A percentile compares a stretch with the other conserved stretches of the same genome.
These are phyloP conservation scores for Begonia masoniana DNA, from an alignment of 306 rosid species.

Conservation along the genomic window DNA sequence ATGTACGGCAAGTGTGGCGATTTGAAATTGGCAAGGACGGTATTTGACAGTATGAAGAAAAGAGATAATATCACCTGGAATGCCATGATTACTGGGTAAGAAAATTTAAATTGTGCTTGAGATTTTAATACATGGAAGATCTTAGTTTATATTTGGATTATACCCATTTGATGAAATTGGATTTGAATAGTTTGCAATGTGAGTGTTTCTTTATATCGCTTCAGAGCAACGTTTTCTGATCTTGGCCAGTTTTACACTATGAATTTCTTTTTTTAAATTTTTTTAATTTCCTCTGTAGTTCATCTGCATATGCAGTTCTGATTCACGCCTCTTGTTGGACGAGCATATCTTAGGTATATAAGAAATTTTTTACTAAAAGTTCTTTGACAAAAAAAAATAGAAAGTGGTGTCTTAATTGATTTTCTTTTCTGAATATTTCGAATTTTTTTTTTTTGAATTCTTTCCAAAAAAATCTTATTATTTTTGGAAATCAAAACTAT, in stretches of 20 bases:
- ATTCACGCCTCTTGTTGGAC: too few relatives aligned
- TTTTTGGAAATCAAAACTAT: too few relatives aligned
- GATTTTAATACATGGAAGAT: background rate
- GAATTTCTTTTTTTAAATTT: too few relatives aligned
- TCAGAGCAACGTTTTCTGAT: too few relatives aligned
- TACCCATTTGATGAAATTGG: background rate
- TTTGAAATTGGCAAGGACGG: conserved; percentile 52
- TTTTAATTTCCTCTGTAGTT: too few relatives aligned
- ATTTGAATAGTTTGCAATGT: background rate
- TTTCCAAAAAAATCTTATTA: background rate
- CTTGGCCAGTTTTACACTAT: too few relatives aligned
- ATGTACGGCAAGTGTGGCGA: conserved; percentile 79
- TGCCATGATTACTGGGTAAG: conserved; percentile 80
- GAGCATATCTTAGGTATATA: too few relatives aligned
- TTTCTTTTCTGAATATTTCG: too few relatives aligned
- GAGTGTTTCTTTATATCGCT: background rate
- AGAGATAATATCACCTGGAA: conserved; percentile 78
- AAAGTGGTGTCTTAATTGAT: too few relatives aligned
- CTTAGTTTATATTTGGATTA: background rate
- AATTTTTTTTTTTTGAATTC: background rate
- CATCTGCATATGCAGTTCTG: too few relatives aligned
- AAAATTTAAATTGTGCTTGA: conserved; percentile 2
- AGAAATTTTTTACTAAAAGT: too few relatives aligned
- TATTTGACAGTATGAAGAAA: conserved; percentile 42
- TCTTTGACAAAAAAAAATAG: too few relatives aligned